Percentiles rank a stretch among this genome's conserved stretches.
These are phyloP conservation scores for Leccinum subtestaceum DNA, from an alignment of 768 basidiomycete genomes.

Conservation along the genomic window DNA sequence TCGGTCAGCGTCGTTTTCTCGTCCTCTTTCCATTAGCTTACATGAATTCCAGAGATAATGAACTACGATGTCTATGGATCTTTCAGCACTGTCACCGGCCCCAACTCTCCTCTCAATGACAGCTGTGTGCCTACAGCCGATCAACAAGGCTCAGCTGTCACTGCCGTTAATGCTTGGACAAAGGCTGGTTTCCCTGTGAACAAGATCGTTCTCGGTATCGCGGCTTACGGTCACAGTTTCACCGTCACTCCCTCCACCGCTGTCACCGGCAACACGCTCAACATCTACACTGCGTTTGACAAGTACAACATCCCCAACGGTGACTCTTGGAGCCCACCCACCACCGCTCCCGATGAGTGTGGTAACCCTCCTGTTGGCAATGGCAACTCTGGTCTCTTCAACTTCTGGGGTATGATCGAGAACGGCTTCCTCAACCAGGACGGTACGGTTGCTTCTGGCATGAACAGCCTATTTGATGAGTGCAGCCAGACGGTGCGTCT, in stretches of 20 bases:
- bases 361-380: conserved; percentile 48
- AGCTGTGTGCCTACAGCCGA: conserved; percentile 58
- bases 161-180: conserved; percentile 73
- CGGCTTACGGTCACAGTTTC: conserved; percentile 82
- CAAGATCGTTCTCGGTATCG: conserved; percentile 80
- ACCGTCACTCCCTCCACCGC: conserved; percentile 26
- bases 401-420: conserved; percentile 62
- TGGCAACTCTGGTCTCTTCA: conserved; percentile 49
- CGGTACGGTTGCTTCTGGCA: conserved; percentile 50
- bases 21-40: not conserved
- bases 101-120: conserved; percentile 83
- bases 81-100: conserved; percentile 57
- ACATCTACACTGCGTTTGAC: conserved; percentile 54
- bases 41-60: conserved; percentile 53
- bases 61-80: conserved; percentile 66
- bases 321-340: conserved; percentile 53
- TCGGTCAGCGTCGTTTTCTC: conserved; percentile 40
- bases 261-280: conserved; percentile 29
- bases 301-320: conserved; percentile 42
- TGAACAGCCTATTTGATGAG: conserved; percentile 53
- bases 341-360: conserved; percentile 53
- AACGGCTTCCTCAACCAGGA: conserved; percentile 49
- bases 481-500: conserved; percentile 72
- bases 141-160: conserved; percentile 72
- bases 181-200: conserved; percentile 68